Percentiles rank a stretch among this genome's conserved stretches.
These are phyloP conservation scores for Pneumocystis jirovecii DNA, from an alignment of 1,139 yeast species.

Conservation along the genomic window DNA sequence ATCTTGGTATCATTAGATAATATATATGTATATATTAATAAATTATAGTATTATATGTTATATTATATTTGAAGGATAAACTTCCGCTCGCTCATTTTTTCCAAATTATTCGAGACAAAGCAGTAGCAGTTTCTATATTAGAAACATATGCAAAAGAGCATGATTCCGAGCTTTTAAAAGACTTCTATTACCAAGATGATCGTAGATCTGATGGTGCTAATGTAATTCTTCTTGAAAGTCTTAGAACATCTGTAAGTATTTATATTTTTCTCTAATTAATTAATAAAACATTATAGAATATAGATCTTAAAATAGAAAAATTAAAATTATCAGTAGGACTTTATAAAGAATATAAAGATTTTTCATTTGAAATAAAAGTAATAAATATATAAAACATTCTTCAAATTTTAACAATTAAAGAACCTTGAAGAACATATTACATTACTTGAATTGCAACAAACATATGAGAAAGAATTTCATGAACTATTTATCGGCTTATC, in stretches of 20 bases:
- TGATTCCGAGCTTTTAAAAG: slow-evolving; percentile 29
- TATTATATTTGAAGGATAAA: slow-evolving; percentile 37
- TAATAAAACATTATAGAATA: slow-evolving; percentile 8
- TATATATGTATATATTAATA: background rate
- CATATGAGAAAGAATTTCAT: slow-evolving; percentile 40
- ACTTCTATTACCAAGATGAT: slow-evolving; percentile 49
- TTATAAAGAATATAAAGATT: slow-evolving; percentile 19
- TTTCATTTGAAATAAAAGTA: slow-evolving; percentile 19
- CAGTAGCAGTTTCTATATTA: slow-evolving; percentile 32
- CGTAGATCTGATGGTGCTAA: slow-evolving; percentile 34
- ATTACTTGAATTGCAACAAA: slow-evolving; percentile 38
- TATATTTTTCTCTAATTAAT: background rate
- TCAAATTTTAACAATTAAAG: slow-evolving; percentile 6
- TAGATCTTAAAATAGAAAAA: slow-evolving; percentile 4
- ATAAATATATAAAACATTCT: background rate
- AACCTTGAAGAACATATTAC: slow-evolving; percentile 37
- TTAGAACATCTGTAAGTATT: slow-evolving; percentile 8
- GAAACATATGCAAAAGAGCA: slow-evolving; percentile 28
- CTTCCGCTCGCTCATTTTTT: slow-evolving; percentile 41
- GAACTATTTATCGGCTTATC: slow-evolving; percentile 42
- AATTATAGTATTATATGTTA: slow-evolving; percentile 30
- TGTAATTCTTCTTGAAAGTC: slow-evolving; percentile 25
- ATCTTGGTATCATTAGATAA: slow-evolving; percentile 30
- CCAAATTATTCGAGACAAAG: slow-evolving; percentile 35
- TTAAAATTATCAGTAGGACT: background rate